Evolutionary conservation across 306 rosid species (phyloP).

Genomic region (Dryas drummondii): DNA sequence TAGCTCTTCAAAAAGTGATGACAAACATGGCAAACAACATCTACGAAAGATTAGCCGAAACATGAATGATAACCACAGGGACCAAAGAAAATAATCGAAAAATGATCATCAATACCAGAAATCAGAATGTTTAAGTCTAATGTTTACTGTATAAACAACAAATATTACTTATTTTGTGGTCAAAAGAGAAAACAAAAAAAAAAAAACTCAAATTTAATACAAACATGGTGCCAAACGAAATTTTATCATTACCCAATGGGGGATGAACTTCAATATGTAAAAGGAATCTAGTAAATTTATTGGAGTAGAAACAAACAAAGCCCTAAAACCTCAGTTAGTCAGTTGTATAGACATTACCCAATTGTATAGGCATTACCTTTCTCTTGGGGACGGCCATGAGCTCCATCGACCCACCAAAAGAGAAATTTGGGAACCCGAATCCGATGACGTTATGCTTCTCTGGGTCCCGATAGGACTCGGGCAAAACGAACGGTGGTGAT

Average conservation of each 20-base stretch:
- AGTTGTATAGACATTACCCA: slow-evolving; percentile 15
- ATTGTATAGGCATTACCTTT: slow-evolving; percentile 36
- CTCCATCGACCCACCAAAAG: slow-evolving; percentile 67
- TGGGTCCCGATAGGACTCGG: slow-evolving; percentile 37
- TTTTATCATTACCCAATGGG: background rate
- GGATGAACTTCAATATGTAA: background rate
- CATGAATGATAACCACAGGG: background rate
- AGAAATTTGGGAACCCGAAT: slow-evolving; percentile 45
- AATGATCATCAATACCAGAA: background rate
- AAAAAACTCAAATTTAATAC: background rate
- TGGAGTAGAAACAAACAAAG: background rate
- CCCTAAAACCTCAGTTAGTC: background rate
- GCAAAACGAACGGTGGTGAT: slow-evolving; percentile 41
- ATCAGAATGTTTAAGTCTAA: background rate
- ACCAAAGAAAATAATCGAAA: background rate
- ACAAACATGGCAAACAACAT: background rate
- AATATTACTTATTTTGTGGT: background rate
- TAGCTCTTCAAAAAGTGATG: background rate
- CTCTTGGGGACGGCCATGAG: slow-evolving; percentile 87
- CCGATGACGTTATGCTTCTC: slow-evolving; percentile 1
- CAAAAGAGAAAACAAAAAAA: background rate
- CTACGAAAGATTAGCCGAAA: background rate
- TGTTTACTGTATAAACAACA: background rate
- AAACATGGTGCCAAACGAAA: background rate
- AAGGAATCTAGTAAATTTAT: too few species aligned